phyloP scores from a whole-genome alignment of 495 filamentous ascomycete species.

The Penicillium fimorum region DNA sequence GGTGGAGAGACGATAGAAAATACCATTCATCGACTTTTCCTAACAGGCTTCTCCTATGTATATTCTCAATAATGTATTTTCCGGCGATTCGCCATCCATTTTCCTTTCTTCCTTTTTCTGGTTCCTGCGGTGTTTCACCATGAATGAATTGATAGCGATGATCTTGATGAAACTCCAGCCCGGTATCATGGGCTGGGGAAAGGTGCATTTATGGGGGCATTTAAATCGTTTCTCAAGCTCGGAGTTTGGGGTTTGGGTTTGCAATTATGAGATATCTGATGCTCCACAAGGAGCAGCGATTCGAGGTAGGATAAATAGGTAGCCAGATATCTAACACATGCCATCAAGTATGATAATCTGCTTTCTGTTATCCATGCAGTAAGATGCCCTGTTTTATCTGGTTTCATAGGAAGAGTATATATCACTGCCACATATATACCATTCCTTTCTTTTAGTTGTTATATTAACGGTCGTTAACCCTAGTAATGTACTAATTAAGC shows the following conservation, averaged over 20 bases:
- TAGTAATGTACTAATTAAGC: too few species aligned
- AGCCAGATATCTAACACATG: neutral
- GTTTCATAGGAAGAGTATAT: neutral
- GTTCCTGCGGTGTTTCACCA: neutral
- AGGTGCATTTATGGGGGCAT: neutral
- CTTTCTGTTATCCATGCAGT: neutral
- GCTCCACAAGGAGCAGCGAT: neutral
- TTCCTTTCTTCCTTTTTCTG: neutral
- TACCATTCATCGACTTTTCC: neutral
- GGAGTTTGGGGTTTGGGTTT: neutral
- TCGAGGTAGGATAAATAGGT: neutral
- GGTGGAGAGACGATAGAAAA: constrained; percentile 36
- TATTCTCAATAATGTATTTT: neutral
- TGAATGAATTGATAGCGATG: constrained; percentile 4
- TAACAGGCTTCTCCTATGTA: neutral
- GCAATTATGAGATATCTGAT: neutral
- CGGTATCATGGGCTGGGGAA: neutral
- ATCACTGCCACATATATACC: too few species aligned
- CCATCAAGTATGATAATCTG: neutral
- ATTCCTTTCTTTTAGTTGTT: too few species aligned
- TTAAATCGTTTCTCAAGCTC: neutral
- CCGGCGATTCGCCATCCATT: neutral
- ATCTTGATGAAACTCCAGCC: neutral
- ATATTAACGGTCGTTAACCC: too few species aligned
- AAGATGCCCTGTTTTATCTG: neutral